Base-by-base conservation (phyloP, 768 basidiomycete species). In the Trametes meyenii region DNA sequence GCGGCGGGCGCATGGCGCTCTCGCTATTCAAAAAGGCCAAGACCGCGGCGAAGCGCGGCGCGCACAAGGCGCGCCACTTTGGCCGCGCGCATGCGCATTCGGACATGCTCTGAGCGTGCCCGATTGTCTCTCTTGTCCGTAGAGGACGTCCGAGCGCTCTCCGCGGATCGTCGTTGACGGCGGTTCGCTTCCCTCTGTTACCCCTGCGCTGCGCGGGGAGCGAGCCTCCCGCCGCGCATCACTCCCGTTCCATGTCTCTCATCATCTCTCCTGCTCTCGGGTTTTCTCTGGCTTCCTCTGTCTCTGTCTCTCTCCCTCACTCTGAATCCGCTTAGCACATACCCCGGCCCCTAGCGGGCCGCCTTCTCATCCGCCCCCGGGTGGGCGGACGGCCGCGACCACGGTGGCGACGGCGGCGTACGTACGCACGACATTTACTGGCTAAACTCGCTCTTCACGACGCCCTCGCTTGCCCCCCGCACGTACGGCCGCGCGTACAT, bases 51-150 rank as follows among this genome's bases (percentile, higher is more conserved):
- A 46, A 33, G 43, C 61, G 56, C 56, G 36, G 38, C 2, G 19
- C 17, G 40, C 40, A 42, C 56, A 65, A 62, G 64, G 64, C 64
- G 60, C 59, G 64, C 51, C 55, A 45, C 52, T 62, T 65, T 33
- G 64, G 64, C 10, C 64, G 64, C n/a, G 51, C 40, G 33, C 64
- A 65, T 51, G 51, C 45, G 24, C 50, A 52, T 55, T 38, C 50
- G 14, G 55, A 53, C 50, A 16, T 57, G 43, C 50, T 60, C 55
- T 64, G 51, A 64, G 58, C 54, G 23, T 23, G 55, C 10, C 14
- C 16, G 24, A 1, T 5, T 43, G 14, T 26, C 53, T 40, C 38
- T 36, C 39, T n/a, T n/a, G n/a, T n/a, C n/a, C n/a, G n/a, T n/a
- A 33, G 29, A 33, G 29, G 29, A 14, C 40, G 2, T 39, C 7